Conservation (phyloP, 768 basidiomycete genomes). For the Tremella yokohamensis region DNA sequence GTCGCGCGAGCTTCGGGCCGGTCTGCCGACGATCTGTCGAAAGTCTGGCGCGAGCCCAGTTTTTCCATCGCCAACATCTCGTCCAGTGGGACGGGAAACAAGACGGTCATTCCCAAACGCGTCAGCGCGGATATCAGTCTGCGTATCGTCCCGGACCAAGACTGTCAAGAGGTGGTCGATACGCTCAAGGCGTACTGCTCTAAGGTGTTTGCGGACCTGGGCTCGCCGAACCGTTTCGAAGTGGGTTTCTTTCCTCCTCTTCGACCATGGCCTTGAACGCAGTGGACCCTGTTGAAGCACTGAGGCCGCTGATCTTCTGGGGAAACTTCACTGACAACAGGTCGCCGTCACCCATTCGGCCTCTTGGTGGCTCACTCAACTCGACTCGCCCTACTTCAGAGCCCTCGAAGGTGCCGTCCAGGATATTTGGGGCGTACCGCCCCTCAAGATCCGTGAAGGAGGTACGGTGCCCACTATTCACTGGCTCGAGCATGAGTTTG, state of each 20-base stretch:
- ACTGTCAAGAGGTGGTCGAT: conserved; percentile 58
- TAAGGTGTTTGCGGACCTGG: conserved; percentile 59
- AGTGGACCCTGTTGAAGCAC: not conserved
- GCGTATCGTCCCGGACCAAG: conserved; percentile 90
- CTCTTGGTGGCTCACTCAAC: conserved; percentile 93
- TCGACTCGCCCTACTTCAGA: conserved; percentile 80
- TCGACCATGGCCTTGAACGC: not conserved
- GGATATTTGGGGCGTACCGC: conserved; percentile 81
- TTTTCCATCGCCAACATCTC: conserved; percentile 82
- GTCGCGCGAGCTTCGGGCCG: conserved; percentile 67
- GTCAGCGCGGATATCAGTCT: conserved; percentile 83
- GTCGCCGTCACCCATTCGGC: conserved; percentile 76
- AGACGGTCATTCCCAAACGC: conserved; percentile 78
- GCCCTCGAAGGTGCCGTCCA: conserved; percentile 75
- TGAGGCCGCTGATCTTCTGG: no score
- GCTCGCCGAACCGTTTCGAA: conserved; percentile 68
- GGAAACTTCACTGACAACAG: conserved; percentile 54
- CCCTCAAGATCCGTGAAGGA: conserved; percentile 86
- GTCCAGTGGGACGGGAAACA: conserved; percentile 61
- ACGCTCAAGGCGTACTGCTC: conserved; percentile 62
- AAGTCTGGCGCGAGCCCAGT: conserved; percentile 85
- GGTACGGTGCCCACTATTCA: conserved; percentile 93
- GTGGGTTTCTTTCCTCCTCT: conserved; percentile 53
- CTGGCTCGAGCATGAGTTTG: conserved; percentile 85
- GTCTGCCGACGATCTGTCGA: conserved; percentile 65